Evolutionary conservation across 768 basidiomycete species (phyloP).

Genomic region (Lentinula detonsa): DNA sequence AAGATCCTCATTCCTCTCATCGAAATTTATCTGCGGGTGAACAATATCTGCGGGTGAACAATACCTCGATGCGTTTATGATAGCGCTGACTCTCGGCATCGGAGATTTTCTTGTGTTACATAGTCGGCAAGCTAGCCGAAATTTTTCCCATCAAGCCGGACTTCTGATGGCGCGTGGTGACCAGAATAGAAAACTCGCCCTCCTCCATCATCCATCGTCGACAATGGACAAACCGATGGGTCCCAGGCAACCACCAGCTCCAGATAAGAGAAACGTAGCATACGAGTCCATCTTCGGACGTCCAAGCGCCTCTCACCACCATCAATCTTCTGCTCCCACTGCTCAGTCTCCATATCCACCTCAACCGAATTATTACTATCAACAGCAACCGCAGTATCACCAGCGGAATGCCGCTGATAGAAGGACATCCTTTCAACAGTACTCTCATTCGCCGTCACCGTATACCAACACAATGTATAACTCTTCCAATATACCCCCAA

Average conservation of each 20-base stretch:
- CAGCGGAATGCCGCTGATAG: conserved; percentile 34
- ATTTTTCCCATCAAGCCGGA: neutral
- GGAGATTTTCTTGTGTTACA: too few species aligned
- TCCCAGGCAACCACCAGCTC: conserved; percentile 38
- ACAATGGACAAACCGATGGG: conserved; percentile 53
- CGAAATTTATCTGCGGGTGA: too few species aligned
- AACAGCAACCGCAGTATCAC: conserved; percentile 24
- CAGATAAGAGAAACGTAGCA: conserved; percentile 73
- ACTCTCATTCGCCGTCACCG: conserved; percentile 17
- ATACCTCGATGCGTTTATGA: too few species aligned
- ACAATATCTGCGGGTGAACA: too few species aligned
- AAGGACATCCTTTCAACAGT: conserved; percentile 30
- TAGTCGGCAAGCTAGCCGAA: neutral
- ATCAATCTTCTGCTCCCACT: conserved; percentile 19
- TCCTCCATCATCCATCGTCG: conserved; percentile 1
- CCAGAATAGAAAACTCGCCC: neutral
- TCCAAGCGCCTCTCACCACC: conserved; percentile 54
- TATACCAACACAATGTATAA: conserved; percentile 16
- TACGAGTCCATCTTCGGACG: conserved; percentile 88
- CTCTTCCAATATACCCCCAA: conserved; percentile 22
- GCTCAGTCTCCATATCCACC: conserved; percentile 10
- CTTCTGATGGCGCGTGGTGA: conserved; percentile 1
- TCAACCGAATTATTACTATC: conserved; percentile 19
- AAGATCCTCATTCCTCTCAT: too few species aligned
- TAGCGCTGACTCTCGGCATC: too few species aligned